A percentile compares a stretch with the other conserved stretches of the same genome.
phyloP scores from a whole-genome alignment of 371 early-diverging fungal genomes.

The Apophysomyces ossiformis region DNA sequence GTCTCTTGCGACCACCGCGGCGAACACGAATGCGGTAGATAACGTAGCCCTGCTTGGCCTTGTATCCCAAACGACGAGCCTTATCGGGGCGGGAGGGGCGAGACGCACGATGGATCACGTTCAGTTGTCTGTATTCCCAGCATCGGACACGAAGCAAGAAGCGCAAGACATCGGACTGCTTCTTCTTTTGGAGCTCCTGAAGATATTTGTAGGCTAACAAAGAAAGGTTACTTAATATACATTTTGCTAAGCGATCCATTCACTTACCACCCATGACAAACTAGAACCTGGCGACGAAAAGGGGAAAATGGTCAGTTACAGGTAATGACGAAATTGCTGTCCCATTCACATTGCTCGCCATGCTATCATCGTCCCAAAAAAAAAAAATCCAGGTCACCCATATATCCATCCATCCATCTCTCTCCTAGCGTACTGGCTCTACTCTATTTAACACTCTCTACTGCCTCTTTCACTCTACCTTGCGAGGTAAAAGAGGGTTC shows the following conservation, averaged over 20 bases:
- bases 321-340: neutral
- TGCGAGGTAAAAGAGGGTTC: slow-evolving; percentile 18
- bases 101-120: slow-evolving; percentile 97
- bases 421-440: neutral
- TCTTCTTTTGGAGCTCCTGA: slow-evolving; percentile 98
- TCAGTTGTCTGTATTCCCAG: slow-evolving; percentile 99
- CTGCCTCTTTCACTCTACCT: slow-evolving; percentile 1
- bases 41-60: slow-evolving; percentile 98
- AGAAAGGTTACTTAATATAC: slow-evolving; percentile 17
- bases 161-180: slow-evolving; percentile 99
- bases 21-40: slow-evolving; percentile 98
- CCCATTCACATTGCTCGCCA: slow-evolving; percentile 1
- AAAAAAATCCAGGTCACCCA: neutral
- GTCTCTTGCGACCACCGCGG: slow-evolving; percentile 98
- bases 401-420: slow-evolving; percentile 14
- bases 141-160: slow-evolving; percentile 97
- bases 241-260: neutral
- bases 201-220: slow-evolving; percentile 89
- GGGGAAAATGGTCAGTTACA: neutral
- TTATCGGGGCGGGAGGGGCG: slow-evolving; percentile 99
- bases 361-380: neutral
- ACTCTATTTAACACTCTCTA: neutral
- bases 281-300: slow-evolving; percentile 8
- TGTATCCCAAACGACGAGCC: slow-evolving; percentile 99
- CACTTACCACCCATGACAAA: slow-evolving; percentile 20